Percentiles rank a stretch among this genome's conserved stretches.
Evolutionary conservation across 176 grass and related monocot species (phyloP).

Genomic region (bread wheat (Triticum aestivum)): IWGSC_CS_RefSeq_v2.1 NC_057795.1:270379585-270380084

Average conservation of each 20-base stretch:
- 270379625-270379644: too few species aligned
- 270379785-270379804: constrained; percentile 1
- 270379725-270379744: constrained; percentile 18
- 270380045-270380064: background rate
- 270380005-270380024: too few species aligned
- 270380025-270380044: background rate
- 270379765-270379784: constrained; percentile 13
- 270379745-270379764: background rate
- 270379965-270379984: background rate
- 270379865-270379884: constrained; percentile 35
- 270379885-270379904: constrained; percentile 27
- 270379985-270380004: background rate
- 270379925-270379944: background rate
- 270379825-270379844: constrained; percentile 6
- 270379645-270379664: too few species aligned
- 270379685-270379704: background rate
- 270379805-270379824: constrained; percentile 41
- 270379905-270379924: constrained; percentile 41
- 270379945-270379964: background rate
- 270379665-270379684: background rate
- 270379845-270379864: constrained; percentile 13
- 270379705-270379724: background rate
- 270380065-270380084: too few species aligned
- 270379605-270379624: too few species aligned
- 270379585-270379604: too few species aligned